Evolutionary conservation across 192 early-diverging fungal species (phyloP).

Genomic region (Podila clonocystis): DNA sequence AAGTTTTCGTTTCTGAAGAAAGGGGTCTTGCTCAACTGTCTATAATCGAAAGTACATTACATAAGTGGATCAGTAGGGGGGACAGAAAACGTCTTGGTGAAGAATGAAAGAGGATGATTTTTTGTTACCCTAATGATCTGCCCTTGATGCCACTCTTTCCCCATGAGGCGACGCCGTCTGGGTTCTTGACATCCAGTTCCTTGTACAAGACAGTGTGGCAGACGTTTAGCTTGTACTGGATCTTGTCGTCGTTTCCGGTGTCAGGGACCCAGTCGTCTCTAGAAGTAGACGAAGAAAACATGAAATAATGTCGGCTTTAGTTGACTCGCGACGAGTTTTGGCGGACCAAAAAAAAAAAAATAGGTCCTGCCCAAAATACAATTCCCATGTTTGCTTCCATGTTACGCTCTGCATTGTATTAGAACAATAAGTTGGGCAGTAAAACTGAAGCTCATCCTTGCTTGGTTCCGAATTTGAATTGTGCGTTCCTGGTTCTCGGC

Average conservation of each 20-base stretch:
- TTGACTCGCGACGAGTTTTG: not conserved
- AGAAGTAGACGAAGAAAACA: not conserved
- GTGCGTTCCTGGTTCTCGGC: not conserved
- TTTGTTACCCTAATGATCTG: slow-evolving; percentile 40
- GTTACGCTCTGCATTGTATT: not conserved
- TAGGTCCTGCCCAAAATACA: not conserved
- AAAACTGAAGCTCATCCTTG: not conserved
- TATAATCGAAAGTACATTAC: not conserved
- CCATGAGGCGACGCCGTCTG: slow-evolving; percentile 35
- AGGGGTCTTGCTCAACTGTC: slow-evolving; percentile 34
- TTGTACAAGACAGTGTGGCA: slow-evolving; percentile 30
- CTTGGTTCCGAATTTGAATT: too few relatives aligned
- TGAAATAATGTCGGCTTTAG: not conserved
- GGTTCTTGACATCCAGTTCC: slow-evolving; percentile 38
- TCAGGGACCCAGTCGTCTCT: slow-evolving; percentile 41
- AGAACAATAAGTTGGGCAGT: not conserved
- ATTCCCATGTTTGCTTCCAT: not conserved
- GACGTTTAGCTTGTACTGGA: slow-evolving; percentile 29
- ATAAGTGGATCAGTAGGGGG: not conserved
- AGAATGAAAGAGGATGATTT: too few relatives aligned
- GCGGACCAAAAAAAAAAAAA: too few relatives aligned
- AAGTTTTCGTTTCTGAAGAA: slow-evolving; percentile 45
- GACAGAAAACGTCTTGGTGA: not conserved
- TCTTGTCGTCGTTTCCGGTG: slow-evolving; percentile 21
- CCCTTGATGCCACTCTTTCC: slow-evolving; percentile 41